phyloP scores from a whole-genome alignment of 2,329 filamentous ascomycete genomes.

The Aspergillus cejpii region DNA sequence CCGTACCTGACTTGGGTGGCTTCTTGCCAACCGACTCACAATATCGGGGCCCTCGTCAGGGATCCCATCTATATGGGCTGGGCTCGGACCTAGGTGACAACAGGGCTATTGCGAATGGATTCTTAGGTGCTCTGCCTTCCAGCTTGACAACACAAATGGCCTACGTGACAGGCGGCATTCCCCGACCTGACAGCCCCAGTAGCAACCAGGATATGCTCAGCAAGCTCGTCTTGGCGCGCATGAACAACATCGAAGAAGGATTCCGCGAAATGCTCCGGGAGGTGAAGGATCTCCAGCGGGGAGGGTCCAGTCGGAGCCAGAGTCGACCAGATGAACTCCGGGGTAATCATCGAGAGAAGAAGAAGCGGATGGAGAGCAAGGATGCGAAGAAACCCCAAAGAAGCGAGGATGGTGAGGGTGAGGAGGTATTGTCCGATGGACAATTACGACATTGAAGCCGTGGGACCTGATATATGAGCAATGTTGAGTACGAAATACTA shows the following conservation, averaged over 20 bases:
- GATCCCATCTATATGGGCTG: slow-evolving; percentile 65
- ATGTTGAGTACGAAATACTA: no score
- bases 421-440: slow-evolving; percentile 4
- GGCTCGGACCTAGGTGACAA: slow-evolving; percentile 66
- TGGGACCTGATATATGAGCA: background rate
- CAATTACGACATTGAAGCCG: background rate
- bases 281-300: slow-evolving; percentile 57
- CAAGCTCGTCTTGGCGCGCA: slow-evolving; percentile 74
- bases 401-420: slow-evolving; percentile 19
- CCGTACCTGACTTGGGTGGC: slow-evolving; percentile 50
- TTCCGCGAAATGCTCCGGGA: slow-evolving; percentile 81
- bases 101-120: slow-evolving; percentile 53
- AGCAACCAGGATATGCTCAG: slow-evolving; percentile 66
- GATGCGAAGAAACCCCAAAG: slow-evolving; percentile 18
- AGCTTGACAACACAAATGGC: slow-evolving; percentile 79
- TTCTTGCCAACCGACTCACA: slow-evolving; percentile 45
- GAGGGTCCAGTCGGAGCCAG: slow-evolving; percentile 29
- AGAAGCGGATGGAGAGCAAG: slow-evolving; percentile 24
- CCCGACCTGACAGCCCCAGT: slow-evolving; percentile 37
- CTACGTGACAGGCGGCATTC: slow-evolving; percentile 59
- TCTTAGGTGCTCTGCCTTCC: slow-evolving; percentile 59
- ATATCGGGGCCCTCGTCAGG: slow-evolving; percentile 39
- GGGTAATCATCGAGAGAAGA: slow-evolving; percentile 20
- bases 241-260: slow-evolving; percentile 88
- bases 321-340: slow-evolving; percentile 25